phyloP scores from a whole-genome alignment of 2,329 filamentous ascomycete species.

The Aspergillus sojae region DNA sequence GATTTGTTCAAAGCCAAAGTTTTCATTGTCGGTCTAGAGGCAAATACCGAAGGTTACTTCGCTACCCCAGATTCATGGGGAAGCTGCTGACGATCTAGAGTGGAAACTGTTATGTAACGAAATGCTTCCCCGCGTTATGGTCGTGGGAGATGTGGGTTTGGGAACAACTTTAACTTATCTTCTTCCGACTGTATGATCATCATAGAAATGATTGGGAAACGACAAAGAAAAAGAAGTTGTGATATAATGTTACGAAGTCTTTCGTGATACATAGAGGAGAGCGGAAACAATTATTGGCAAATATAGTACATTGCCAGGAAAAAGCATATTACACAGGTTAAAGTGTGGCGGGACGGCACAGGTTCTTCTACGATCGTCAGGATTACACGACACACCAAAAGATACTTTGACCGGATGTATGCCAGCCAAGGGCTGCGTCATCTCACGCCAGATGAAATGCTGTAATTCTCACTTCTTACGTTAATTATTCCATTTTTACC shows the following conservation, averaged over 20 bases:
- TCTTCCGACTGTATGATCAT: neutral
- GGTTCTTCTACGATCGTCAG: neutral
- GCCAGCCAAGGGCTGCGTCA: neutral
- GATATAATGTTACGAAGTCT: neutral
- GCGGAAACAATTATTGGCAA: neutral
- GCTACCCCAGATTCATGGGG: slow-evolving; percentile 21
- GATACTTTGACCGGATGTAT: neutral
- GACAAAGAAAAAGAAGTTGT: neutral
- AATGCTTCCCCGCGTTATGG: slow-evolving; percentile 30
- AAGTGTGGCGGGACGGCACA: neutral
- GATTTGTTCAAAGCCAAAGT: neutral
- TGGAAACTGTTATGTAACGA: slow-evolving; percentile 37
- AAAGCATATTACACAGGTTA: neutral
- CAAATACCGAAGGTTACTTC: slow-evolving; percentile 1
- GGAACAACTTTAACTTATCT: slow-evolving; percentile 14
- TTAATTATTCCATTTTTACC: neutral
- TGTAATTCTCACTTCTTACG: neutral
- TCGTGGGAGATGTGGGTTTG: slow-evolving; percentile 7
- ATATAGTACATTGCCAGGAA: neutral
- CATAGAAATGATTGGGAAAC: neutral
- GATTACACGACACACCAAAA: neutral
- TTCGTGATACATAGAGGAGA: neutral
- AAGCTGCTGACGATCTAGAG: slow-evolving; percentile 26
- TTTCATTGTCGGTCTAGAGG: neutral
- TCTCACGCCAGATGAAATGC: too few relatives aligned